Evolutionary conservation across 2,329 filamentous ascomycete genomes (phyloP), one percentile per base, ranked within the genome.

Genomic region (Alternaria conjuncta): DNA sequence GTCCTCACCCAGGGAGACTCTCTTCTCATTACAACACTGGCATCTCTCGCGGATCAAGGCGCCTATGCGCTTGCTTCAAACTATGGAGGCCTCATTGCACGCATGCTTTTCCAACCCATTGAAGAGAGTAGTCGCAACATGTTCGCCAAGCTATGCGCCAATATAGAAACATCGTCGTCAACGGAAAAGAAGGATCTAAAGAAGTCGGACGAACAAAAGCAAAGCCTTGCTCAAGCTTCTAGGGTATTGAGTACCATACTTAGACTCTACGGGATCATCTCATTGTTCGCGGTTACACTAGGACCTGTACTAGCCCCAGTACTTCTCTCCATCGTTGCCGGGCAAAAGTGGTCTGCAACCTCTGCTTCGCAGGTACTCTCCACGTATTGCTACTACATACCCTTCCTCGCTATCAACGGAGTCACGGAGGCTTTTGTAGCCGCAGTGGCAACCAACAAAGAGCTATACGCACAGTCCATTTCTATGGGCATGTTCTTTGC

Each of bases 1-100:
- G 78, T 98, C 56, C 87, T 99, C 56, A 98, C 96, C 0, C 94
- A 98, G 81, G 96, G 95, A 63, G 96, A 99, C 81, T 93, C 94
- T 2, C 88, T 98, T 70, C 88, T 98, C 54, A 90, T 99, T 67
- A 90, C 92, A 15, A 82, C 90, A 12, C 85, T 98, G 61, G 90
- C 94, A 7, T 89, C 89, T 0, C 87, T 96, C 1, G 85, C 88
- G 45, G 91, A 94, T 5, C 96, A 98, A 82, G 96, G 96, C 13
- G 89, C 93, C 36, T 99, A 98, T 76, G 93, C 94, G 0, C 86
- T 99, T 6, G 96, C 95, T 56, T 94, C 94, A 72, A 99, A 98
- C 80, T 99, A 86, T 78, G 96, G 96, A 21, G 92, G 94, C 3
- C 87, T 99, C 0, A 83, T 97, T 26, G 96, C 96, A 0, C 88